Evolutionary conservation across 495 filamentous ascomycete species (phyloP).

Genomic region (Penicillium parvum): DNA sequence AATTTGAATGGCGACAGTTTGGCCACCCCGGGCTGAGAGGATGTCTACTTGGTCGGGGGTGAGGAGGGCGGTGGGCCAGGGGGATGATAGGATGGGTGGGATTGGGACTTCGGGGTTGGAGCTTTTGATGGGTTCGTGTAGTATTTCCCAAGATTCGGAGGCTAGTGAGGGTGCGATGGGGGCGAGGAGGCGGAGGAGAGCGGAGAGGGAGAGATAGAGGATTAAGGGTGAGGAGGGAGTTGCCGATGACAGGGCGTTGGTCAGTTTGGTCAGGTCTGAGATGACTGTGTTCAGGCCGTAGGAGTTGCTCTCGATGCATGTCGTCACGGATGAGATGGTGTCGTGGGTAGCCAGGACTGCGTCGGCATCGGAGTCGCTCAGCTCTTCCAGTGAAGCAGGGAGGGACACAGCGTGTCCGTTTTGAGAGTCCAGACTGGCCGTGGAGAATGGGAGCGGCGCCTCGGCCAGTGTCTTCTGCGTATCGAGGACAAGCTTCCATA

Average conservation of each 20-base stretch:
- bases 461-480: slow-evolving; percentile 22
- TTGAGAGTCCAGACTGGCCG: slow-evolving; percentile 13
- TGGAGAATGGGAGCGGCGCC: slow-evolving; percentile 19
- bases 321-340: slow-evolving; percentile 63
- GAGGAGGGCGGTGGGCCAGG: slow-evolving; percentile 50
- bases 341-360: slow-evolving; percentile 61
- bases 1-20: slow-evolving; percentile 63
- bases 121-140: slow-evolving; percentile 36
- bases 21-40: slow-evolving; percentile 36
- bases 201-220: slow-evolving; percentile 36
- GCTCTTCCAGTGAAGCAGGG: slow-evolving; percentile 24
- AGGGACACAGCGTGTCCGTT: slow-evolving; percentile 23
- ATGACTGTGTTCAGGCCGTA: slow-evolving; percentile 77
- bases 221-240: slow-evolving; percentile 29
- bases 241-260: slow-evolving; percentile 54
- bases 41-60: slow-evolving; percentile 44
- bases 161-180: slow-evolving; percentile 74
- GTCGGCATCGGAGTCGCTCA: slow-evolving; percentile 48
- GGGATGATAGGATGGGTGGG: slow-evolving; percentile 43
- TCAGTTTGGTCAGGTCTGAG: slow-evolving; percentile 74
- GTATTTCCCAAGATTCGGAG: slow-evolving; percentile 71
- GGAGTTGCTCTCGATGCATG: slow-evolving; percentile 59
- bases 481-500: slow-evolving; percentile 55
- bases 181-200: slow-evolving; percentile 65
- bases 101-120: slow-evolving; percentile 2